phyloP scores from a whole-genome alignment of 345 rosid species.

The Eucalyptus lansdowneana region DNA sequence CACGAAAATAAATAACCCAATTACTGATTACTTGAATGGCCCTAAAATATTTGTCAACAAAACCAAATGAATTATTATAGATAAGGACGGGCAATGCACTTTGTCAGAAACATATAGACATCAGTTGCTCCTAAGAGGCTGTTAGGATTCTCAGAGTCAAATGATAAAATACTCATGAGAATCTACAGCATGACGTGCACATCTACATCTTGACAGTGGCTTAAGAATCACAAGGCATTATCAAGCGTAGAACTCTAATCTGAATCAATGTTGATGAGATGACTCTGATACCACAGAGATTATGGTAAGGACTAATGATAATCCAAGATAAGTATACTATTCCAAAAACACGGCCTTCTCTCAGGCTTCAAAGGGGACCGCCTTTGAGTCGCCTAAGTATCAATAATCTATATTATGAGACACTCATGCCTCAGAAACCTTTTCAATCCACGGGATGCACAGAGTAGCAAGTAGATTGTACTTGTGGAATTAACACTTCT shows the following conservation, averaged over 20 bases:
- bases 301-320: not conserved
- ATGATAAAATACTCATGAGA: not conserved
- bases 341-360: not conserved
- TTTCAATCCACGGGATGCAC: not conserved
- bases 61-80: not conserved
- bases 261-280: not conserved
- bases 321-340: not conserved
- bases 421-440: not conserved
- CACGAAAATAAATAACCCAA: not conserved
- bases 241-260: not conserved
- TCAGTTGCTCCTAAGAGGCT: not conserved
- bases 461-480: not conserved
- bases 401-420: not conserved
- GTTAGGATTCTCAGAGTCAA: not conserved
- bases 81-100: not conserved
- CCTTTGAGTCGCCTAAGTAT: not conserved
- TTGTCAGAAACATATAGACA: not conserved
- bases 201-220: not conserved
- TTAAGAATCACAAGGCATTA: not conserved
- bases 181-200: not conserved
- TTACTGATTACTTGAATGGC: not conserved
- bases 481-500: not conserved
- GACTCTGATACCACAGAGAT: not conserved
- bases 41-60: not conserved
- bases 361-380: not conserved